Base-by-base conservation (phyloP, 257 asterid species). In the Gardenia jasminoides region DNA sequence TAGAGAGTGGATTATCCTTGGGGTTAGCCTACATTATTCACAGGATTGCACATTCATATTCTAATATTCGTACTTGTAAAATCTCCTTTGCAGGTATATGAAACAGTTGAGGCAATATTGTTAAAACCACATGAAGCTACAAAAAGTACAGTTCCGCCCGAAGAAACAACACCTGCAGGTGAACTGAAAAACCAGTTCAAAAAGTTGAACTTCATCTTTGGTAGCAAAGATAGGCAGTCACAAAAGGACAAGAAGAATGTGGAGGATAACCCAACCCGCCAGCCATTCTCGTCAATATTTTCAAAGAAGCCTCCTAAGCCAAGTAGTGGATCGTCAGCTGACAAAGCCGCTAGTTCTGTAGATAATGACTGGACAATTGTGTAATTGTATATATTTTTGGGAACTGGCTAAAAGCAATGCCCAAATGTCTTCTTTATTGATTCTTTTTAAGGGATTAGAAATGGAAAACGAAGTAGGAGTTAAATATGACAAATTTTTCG, bases 271-370 rank as follows among this genome's bases (percentile, higher is more conserved):
- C 59, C 91, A 48, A 74, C 74, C 31, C 88, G 88, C 82, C 97
- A 90, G 47, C 82, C 93, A 59, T 87, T 92, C 81, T 87, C 92
- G 33, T 82, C 98, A 12, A 75, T 93, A 54, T 92, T 95, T 79
- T 91, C 94, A 3, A 93, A 92, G 92, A 93, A 86, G 84, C 97
- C 98, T 71, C 99, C 99, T 0, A 95, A 95, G 83, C 92, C 88
- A 12, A 75, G 82, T 26, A 16, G 50, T 54, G 77, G 88, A 22
- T 88, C 92, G 67, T 88, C 97, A 12, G 84, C 87, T 11, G 94
- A 86, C 59, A 90, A 89, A 82, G 83, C 90, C 48, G 73, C 89
- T 17, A 70, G 75, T 81, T 62, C 92, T 28, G 85, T 82, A 71
- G 99, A 95, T 77, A 85, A 77, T 82, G 96, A 90, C 79, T 92